These are phyloP conservation scores for Lactifluus hygrophoroides DNA, from an alignment of 768 basidiomycete species.

Conservation along the genomic window DNA sequence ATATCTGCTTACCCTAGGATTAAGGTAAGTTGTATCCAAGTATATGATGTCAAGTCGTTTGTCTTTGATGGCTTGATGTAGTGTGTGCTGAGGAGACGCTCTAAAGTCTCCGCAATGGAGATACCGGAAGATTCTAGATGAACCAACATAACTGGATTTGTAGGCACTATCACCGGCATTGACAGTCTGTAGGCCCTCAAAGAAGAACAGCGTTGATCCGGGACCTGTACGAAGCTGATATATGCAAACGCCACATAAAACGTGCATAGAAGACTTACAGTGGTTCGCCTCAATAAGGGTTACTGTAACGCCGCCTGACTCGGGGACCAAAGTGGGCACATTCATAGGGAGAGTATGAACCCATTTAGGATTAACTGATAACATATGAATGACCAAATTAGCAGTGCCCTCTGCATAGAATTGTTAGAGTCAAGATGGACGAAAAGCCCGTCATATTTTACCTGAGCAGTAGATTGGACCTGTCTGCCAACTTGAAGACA, in stretches of 20 bases:
- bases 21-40: constrained; percentile 92
- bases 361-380: constrained; percentile 84
- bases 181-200: constrained; percentile 84
- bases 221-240: constrained; percentile 38
- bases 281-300: constrained; percentile 98
- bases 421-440: not conserved
- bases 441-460: constrained; percentile 18
- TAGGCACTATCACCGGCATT: constrained; percentile 80
- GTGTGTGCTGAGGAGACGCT: constrained; percentile 79
- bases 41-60: constrained; percentile 84
- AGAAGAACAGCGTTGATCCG: constrained; percentile 89
- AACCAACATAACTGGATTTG: constrained; percentile 64
- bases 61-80: constrained; percentile 76
- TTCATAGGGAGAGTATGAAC: constrained; percentile 83
- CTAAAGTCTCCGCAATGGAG: constrained; percentile 94
- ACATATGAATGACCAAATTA: constrained; percentile 85
- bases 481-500: constrained; percentile 78
- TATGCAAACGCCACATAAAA: not conserved
- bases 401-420: constrained; percentile 58
- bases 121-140: constrained; percentile 67
- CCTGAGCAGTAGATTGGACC: constrained; percentile 95
- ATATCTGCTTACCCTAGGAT: constrained; percentile 57
- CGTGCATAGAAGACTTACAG: constrained; percentile 38
- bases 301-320: constrained; percentile 78
- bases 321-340: constrained; percentile 59